phyloP scores from a whole-genome alignment of 2,329 filamentous ascomycete genomes.

The Drechslerella dactyloides region DNA sequence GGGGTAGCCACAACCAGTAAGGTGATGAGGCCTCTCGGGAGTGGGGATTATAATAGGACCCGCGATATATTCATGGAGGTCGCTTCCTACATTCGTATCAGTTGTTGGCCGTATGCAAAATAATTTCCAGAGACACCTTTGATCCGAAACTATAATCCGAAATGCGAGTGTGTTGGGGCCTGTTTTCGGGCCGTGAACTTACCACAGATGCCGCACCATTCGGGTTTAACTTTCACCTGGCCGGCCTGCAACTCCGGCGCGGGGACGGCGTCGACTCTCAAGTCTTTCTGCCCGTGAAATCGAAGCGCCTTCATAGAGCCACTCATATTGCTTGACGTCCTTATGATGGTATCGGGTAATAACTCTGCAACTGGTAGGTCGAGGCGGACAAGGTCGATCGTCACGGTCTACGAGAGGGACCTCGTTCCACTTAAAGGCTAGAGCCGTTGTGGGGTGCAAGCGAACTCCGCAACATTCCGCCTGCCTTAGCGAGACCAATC shows the following conservation, averaged over 20 bases:
- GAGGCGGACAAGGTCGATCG: no score
- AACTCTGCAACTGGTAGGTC: neutral
- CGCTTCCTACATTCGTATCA: conserved; percentile 19
- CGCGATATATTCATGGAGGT: conserved; percentile 42
- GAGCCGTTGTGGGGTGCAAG: neutral
- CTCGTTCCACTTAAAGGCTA: no score
- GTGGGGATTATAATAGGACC: conserved; percentile 40
- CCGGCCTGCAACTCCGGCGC: conserved; percentile 35
- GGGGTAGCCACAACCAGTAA: conserved; percentile 66
- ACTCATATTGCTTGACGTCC: conserved; percentile 19
- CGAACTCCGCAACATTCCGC: conserved; percentile 4
- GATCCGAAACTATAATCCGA: no score
- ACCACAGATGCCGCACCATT: conserved; percentile 50
- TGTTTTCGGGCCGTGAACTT: conserved; percentile 11
- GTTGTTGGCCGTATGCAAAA: no score
- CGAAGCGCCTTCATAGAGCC: conserved; percentile 41
- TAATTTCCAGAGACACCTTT: no score
- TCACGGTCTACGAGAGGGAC: no score
- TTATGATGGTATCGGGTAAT: neutral
- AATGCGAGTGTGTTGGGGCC: neutral
- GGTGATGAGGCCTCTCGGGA: conserved; percentile 58
- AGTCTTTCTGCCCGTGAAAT: conserved; percentile 38
- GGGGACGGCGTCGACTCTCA: conserved; percentile 32
- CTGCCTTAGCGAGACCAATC: conserved; percentile 40
- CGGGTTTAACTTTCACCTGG: conserved; percentile 46